A percentile compares a stretch with the other conserved stretches of the same genome.
phyloP scores from a whole-genome alignment of 2,329 filamentous ascomycete genomes.

The Aureobasidium sp. region DNA sequence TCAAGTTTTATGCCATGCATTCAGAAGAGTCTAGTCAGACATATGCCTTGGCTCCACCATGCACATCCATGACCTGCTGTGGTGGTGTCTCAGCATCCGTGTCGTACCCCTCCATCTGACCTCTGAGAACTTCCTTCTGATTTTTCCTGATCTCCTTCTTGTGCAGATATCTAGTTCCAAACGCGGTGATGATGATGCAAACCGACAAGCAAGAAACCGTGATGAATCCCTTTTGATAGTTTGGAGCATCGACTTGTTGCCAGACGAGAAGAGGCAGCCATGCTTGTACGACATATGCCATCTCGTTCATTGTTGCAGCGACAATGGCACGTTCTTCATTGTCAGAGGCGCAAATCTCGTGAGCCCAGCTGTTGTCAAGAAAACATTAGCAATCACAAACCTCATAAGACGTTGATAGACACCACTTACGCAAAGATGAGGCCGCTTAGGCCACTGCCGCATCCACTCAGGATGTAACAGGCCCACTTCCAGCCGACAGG shows the following conservation, averaged over 20 bases:
- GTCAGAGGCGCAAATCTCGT: no score
- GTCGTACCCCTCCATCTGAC: not conserved
- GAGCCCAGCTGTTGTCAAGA: no score
- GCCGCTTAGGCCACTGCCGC: slow-evolving; percentile 42
- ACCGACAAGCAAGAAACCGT: slow-evolving; percentile 47
- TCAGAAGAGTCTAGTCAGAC: no score
- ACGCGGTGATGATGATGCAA: slow-evolving; percentile 45
- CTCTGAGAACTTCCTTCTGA: no score
- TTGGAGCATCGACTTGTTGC: slow-evolving; percentile 56
- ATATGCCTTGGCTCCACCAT: not conserved
- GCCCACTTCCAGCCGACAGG: slow-evolving; percentile 53
- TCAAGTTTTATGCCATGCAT: no score
- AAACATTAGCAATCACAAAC: no score
- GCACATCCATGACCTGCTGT: not conserved
- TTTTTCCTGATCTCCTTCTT: not conserved
- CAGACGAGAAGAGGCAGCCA: slow-evolving; percentile 62
- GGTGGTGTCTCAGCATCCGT: not conserved
- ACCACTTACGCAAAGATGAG: slow-evolving; percentile 44
- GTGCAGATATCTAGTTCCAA: slow-evolving; percentile 44
- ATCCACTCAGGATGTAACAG: slow-evolving; percentile 51
- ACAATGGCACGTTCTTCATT: slow-evolving; percentile 58
- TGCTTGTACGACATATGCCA: slow-evolving; percentile 62
- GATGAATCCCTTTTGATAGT: slow-evolving; percentile 55
- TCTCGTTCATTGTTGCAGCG: slow-evolving; percentile 59
- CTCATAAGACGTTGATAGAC: no score